phyloP scores from a whole-genome alignment of 352 stramenopile genomes.

The Pythium dissimile region DNA sequence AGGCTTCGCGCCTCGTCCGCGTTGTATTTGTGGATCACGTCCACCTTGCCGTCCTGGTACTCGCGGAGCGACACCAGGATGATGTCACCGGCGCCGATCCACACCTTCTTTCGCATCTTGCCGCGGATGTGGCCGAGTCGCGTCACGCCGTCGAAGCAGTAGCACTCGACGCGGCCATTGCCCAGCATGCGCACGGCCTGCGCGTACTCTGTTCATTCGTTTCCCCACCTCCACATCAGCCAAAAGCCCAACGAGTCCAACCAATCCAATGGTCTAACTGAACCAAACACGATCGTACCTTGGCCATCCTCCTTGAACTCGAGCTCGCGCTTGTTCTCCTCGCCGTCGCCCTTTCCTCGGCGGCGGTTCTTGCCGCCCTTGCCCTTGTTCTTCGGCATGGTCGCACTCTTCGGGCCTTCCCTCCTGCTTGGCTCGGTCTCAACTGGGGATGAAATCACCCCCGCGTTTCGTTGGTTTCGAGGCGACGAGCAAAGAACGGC shows the following conservation, averaged over 20 bases:
- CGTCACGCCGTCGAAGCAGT: conserved; percentile 99
- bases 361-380: conserved; percentile 98
- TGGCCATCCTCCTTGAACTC: conserved; percentile 99
- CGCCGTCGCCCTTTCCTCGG: conserved; percentile 97
- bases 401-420: too few relatives aligned
- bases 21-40: conserved; percentile 99
- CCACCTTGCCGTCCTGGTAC: conserved; percentile 99
- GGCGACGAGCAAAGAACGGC: background rate
- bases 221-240: too few relatives aligned
- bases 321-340: conserved; percentile 99
- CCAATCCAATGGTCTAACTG: too few relatives aligned
- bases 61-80: conserved; percentile 98
- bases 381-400: conserved; percentile 89
- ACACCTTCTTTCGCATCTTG: conserved; percentile 99
- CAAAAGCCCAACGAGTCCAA: background rate
- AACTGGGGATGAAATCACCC: background rate
- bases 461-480: conserved; percentile 27
- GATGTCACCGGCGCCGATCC: conserved; percentile 98
- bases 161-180: conserved; percentile 97
- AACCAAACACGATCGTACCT: conserved; percentile 43
- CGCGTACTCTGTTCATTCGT: conserved; percentile 92
- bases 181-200: conserved; percentile 99
- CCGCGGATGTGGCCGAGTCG: conserved; percentile 98
- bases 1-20: conserved; percentile 97
- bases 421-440: too few relatives aligned